Base-by-base conservation (phyloP, 495 filamentous ascomycete genomes). In the Amorphotheca resinae region DNA sequence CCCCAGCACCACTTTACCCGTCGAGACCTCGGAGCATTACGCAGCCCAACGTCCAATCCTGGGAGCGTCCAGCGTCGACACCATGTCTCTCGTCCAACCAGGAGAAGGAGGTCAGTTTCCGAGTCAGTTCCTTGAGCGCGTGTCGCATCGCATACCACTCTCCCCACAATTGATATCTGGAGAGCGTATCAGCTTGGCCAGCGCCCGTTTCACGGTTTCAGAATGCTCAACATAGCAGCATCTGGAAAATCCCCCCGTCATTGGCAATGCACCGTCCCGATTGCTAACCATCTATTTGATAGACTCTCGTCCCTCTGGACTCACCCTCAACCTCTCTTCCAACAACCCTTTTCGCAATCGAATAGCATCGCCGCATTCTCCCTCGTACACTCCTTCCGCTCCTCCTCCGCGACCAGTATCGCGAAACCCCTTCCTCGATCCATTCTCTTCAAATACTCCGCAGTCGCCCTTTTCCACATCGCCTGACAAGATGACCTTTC, bases 261-360 rank as follows among this genome's bases (percentile, higher is more conserved):
- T 50, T 23, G 32, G 18, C 41, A 39, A 50, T 50, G 48, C 47
- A 48, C 31, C 45, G n/a, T n/a, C n/a, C n/a, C 44, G 42, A 25
- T n/a, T 31, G 46, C 53, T 56, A 53, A 52, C 53, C 25, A 50
- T 50, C 45, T 48, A 40, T 53, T 51, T 47, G 37, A 36, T 48
- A 52, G 53, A 50, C 30, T 43, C 37, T 16, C 46, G 53, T 28
- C 44, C 44, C n/a, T 67, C 74, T 38, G 60, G 67, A 35, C 59
- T 72, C 55, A 57, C 70, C 11, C 64, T 77, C 59, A 81, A 78
- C 56, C 72, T 91, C 56, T 74, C 77, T 46, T 96, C 91, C 49
- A 96, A 96, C 70, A 98, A 98, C 56, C 91, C 91, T n/a, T 98
- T 98, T 60, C 81, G 91, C 67, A 93, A 93, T 62, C 82, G 83